Evolutionary conservation across 257 asterid genomes (phyloP), one percentile per base, ranked within the genome.

Genomic region (Solanum etuberosum): DNA sequence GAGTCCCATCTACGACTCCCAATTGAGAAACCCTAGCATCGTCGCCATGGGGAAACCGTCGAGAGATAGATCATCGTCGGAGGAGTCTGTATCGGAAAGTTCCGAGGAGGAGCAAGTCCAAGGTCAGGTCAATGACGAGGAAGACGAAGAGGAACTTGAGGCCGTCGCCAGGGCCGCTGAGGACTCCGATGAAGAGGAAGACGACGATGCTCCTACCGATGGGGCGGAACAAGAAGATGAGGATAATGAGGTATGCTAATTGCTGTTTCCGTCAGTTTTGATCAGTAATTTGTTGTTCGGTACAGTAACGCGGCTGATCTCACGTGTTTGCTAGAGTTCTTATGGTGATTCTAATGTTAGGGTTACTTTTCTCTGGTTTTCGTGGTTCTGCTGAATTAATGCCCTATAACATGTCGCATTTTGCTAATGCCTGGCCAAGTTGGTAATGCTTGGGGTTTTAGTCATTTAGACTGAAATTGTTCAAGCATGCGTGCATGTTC

Each of bases 61-160:
- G 40, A 16, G 88, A 92, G 89, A 92, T 38, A 90, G 89, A 86
- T 91, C 95, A 23, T 95, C 96, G 61, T 90, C 91, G 85, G 95
- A 90, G 76, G 98, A 94, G 80, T n/a, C 87, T 43, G 51, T 51
- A 27, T 86, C 90, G 14, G 83, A 27, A 12, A 83, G 80, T 40
- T 81, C 90, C 34, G 94, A 93, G 87, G 80, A 84, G 89, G 95
- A 91, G 18, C 89, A 38, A 25, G 89, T 88, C 77, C 91, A 91
- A 89, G 97, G 93, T 89, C 94, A 89, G 87, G 85, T 86, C 67
- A 88, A 89, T 86, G 99, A 93, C 2, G 98, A 92, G 89, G 98
- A 92, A 65, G 99, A 97, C 57, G 98, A 97, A 73, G 98, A 94
- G 92, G 99, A 97, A 91, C 96, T 95, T 8, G 97, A 95, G 87